A percentile compares a stretch with the other conserved stretches of the same genome.
Evolutionary conservation across 768 basidiomycete species (phyloP).

Genomic region (Macrolepiota albuminosa): DNA sequence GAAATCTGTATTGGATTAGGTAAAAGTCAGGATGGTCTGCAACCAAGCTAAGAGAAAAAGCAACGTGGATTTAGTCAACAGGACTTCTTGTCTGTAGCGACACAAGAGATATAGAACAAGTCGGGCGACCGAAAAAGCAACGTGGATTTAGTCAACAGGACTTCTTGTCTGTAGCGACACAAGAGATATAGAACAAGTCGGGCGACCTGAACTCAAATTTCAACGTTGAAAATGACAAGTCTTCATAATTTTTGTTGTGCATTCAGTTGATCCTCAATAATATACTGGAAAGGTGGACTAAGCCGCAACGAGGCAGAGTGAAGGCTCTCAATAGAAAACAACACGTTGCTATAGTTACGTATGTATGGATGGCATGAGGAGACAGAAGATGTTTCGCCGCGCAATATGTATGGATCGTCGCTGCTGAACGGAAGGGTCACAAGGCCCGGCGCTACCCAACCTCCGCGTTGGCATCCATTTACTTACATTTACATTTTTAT

Average conservation of each 20-base stretch:
- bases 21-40: neutral
- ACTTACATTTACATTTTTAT: neutral
- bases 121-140: neutral
- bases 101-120: neutral
- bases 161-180: neutral
- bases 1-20: neutral
- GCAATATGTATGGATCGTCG: neutral
- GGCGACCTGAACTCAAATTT: neutral
- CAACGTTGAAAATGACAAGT: neutral
- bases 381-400: no score
- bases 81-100: neutral
- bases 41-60: neutral
- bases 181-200: neutral
- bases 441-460: neutral
- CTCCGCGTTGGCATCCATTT: neutral
- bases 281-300: no score
- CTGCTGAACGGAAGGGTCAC: neutral
- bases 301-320: neutral
- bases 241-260: neutral
- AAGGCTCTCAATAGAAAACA: neutral
- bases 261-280: neutral
- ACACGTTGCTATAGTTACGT: neutral
- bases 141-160: neutral
- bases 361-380: neutral
- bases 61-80: neutral